Evolutionary conservation across 202 grass and related monocot species (phyloP).

Genomic region (Saccharum hybrid): DNA sequence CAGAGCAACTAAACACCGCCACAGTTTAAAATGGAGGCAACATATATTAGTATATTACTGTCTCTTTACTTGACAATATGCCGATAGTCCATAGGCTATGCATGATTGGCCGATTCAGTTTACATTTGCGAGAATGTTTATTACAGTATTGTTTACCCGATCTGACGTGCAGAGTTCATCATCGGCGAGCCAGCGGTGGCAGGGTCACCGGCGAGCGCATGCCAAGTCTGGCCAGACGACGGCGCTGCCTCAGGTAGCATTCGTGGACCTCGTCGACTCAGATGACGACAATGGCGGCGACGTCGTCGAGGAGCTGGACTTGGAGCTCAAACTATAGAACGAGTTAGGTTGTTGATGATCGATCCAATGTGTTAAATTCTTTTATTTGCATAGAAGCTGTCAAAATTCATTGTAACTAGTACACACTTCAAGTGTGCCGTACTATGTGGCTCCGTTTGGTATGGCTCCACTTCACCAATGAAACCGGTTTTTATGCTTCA

Average conservation of each 20-base stretch:
- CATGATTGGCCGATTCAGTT: neutral
- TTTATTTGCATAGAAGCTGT: constrained; percentile 45
- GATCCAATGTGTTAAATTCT: neutral
- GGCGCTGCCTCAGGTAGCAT: constrained; percentile 9
- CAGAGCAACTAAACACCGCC: no score
- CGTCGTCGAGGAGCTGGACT: constrained; percentile 45
- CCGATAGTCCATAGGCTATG: no score
- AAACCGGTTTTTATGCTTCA: no score
- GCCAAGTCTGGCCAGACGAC: neutral
- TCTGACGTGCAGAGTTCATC: constrained; percentile 38
- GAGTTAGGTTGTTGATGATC: neutral
- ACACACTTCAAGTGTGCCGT: neutral
- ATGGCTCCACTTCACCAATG: no score
- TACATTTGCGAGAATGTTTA: neutral
- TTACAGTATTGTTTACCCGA: no score
- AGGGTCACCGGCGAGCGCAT: neutral
- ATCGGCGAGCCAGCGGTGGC: constrained; percentile 15
- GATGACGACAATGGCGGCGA: constrained; percentile 18
- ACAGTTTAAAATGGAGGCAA: no score
- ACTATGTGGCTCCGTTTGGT: neutral
- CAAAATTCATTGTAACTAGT: neutral
- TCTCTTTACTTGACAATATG: neutral
- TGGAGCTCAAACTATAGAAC: constrained; percentile 53
- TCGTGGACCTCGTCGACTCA: constrained; percentile 56
- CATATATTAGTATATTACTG: no score